Conservation (phyloP, 169 alveolate genomes). For the Miamiensis avidus region DNA sequence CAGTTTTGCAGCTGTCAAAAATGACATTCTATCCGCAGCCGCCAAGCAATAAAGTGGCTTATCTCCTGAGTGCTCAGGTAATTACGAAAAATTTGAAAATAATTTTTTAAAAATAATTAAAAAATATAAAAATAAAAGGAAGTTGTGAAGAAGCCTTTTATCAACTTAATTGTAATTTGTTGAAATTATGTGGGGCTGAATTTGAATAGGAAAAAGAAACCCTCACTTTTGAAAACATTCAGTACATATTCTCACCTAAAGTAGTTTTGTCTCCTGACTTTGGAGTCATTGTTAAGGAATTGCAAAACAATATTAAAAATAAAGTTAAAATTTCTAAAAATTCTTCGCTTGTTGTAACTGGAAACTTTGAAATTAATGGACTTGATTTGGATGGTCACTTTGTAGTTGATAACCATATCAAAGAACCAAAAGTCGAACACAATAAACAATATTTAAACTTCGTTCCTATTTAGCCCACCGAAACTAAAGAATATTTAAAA, state of each 20-base stretch:
- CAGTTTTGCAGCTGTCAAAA: slow-evolving; percentile 87
- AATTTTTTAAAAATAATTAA: no score
- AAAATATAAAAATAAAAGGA: neutral
- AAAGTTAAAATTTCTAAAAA: neutral
- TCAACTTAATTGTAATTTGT: no score
- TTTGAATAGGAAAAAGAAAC: neutral
- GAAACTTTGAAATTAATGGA: neutral
- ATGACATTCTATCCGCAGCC: slow-evolving; percentile 74
- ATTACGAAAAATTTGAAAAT: no score
- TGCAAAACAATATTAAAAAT: no score
- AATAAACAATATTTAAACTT: no score
- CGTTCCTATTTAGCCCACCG: neutral
- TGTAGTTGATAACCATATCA: neutral
- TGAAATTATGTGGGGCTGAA: neutral
- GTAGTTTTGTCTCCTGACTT: neutral
- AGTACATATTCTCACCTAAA: neutral
- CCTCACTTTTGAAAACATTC: neutral
- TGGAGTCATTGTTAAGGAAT: neutral
- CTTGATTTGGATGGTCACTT: neutral
- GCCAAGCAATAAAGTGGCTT: slow-evolving; percentile 58
- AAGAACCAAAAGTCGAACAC: neutral
- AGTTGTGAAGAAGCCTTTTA: neutral
- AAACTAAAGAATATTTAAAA: no score
- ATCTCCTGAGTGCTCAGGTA: slow-evolving; percentile 79
- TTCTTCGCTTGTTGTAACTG: neutral